Percentiles rank a stretch among this genome's conserved stretches.
Conservation (phyloP, 2,329 filamentous ascomycete genomes). For the Paecilomyces niveus region DNA sequence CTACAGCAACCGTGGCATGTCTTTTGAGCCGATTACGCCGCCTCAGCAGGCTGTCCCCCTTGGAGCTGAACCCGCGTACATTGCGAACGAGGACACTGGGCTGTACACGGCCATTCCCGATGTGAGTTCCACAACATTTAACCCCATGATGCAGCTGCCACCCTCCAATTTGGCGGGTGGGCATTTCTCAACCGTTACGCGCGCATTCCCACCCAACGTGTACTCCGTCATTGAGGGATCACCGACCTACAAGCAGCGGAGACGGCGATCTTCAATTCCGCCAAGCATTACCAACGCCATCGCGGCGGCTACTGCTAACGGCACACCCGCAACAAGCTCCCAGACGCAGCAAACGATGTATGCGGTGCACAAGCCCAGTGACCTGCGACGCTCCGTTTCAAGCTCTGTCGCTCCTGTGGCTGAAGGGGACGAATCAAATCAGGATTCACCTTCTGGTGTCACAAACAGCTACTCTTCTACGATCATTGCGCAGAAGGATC, state of each 20-base stretch:
- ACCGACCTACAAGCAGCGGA: conserved; percentile 95
- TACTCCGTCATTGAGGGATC: conserved; percentile 97
- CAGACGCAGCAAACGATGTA: conserved; percentile 40
- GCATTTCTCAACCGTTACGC: conserved; percentile 66
- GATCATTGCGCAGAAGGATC: conserved; percentile 63
- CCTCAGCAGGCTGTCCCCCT: conserved; percentile 82
- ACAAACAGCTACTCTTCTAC: conserved; percentile 62
- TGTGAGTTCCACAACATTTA: conserved; percentile 65
- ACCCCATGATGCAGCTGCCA: conserved; percentile 85
- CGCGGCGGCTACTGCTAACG: conserved; percentile 48
- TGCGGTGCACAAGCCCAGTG: conserved; percentile 71
- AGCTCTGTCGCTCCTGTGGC: conserved; percentile 74
- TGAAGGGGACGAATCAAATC: conserved; percentile 70
- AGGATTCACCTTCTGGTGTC: conserved; percentile 72
- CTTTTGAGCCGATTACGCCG: conserved; percentile 93
- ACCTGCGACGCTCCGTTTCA: conserved; percentile 85
- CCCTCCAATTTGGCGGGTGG: conserved; percentile 74
- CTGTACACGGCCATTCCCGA: conserved; percentile 94
- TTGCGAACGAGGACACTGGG: conserved; percentile 95
- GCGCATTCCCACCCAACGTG: conserved; percentile 65
- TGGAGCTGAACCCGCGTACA: conserved; percentile 85
- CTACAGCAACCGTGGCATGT: conserved; percentile 92
- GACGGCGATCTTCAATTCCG: conserved; percentile 87
- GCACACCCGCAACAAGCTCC: conserved; percentile 33
- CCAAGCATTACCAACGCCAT: conserved; percentile 66